Conservation (phyloP, 1,284 basidiomycete species). For the Omphalotus olearius region DNA sequence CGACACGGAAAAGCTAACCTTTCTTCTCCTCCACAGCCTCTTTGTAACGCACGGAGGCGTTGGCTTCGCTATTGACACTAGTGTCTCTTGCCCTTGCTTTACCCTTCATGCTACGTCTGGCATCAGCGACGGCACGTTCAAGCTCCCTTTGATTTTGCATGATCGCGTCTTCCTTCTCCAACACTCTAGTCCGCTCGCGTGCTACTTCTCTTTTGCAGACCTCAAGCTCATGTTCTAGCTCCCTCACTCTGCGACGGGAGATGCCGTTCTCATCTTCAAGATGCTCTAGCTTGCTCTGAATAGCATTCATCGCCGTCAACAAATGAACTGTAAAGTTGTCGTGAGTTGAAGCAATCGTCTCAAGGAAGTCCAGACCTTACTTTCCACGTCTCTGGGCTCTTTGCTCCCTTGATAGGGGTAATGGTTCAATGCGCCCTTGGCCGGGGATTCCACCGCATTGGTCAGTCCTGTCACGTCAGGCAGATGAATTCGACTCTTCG, state of each 20-base stretch:
- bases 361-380: constrained; percentile 27
- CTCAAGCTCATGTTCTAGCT: constrained; percentile 80
- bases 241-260: constrained; percentile 71
- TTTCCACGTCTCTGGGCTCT: constrained; percentile 54
- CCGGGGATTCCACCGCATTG: constrained; percentile 66
- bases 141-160: constrained; percentile 31
- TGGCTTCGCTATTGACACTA: constrained; percentile 31
- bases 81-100: constrained; percentile 33
- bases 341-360: constrained; percentile 4
- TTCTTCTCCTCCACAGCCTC: constrained; percentile 83
- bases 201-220: constrained; percentile 70
- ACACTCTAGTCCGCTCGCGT: constrained; percentile 57
- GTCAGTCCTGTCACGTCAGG: constrained; percentile 80
- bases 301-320: constrained; percentile 52
- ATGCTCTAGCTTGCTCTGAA: constrained; percentile 62
- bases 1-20: constrained; percentile 39
- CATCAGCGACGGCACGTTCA: constrained; percentile 19
- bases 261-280: constrained; percentile 80
- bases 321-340: constrained; percentile 45
- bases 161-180: constrained; percentile 47
- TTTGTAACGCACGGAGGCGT: constrained; percentile 48
- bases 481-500: constrained; percentile 42
- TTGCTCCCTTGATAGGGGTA: constrained; percentile 41
- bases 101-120: constrained; percentile 23
- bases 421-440: constrained; percentile 48